A percentile compares a stretch with the other conserved stretches of the same genome.
These are phyloP conservation scores for Trametes sp. DNA, from an alignment of 1,284 basidiomycete genomes.

Conservation along the genomic window DNA sequence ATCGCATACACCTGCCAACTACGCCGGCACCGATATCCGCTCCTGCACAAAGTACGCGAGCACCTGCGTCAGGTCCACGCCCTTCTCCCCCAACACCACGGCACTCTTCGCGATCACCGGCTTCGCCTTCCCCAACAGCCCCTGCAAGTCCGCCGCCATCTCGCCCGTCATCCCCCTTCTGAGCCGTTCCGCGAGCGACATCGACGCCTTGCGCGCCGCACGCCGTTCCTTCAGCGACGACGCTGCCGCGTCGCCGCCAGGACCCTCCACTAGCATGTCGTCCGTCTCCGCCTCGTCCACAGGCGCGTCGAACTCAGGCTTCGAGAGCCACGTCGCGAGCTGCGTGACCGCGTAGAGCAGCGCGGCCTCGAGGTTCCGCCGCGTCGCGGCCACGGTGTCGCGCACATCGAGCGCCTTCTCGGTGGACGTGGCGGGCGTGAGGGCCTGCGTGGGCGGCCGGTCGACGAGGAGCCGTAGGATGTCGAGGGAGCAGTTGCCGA, in stretches of 20 bases:
- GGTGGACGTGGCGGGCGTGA: constrained; percentile 47
- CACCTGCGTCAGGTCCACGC: constrained; percentile 63
- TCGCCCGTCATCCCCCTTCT: constrained; percentile 80
- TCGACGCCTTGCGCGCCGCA: constrained; percentile 51
- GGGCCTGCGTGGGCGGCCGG: constrained; percentile 61
- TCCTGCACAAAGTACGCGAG: constrained; percentile 72
- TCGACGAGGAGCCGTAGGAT: constrained; percentile 67
- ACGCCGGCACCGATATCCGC: constrained; percentile 48
- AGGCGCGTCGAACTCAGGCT: constrained; percentile 65
- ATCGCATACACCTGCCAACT: neutral
- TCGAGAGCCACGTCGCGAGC: constrained; percentile 76
- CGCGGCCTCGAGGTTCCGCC: constrained; percentile 73
- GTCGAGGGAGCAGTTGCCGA: constrained; percentile 77
- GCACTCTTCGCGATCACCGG: constrained; percentile 65
- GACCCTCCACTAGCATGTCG: constrained; percentile 41
- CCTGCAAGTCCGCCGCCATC: constrained; percentile 76
- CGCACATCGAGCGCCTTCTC: constrained; percentile 62
- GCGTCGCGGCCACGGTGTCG: constrained; percentile 59
- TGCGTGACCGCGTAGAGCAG: constrained; percentile 81
- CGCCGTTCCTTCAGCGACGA: constrained; percentile 49
- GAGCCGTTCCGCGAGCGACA: constrained; percentile 67
- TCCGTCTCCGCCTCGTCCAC: constrained; percentile 52
- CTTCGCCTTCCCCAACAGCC: constrained; percentile 69
- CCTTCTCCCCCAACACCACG: constrained; percentile 48
- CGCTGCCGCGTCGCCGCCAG: constrained; percentile 28